These are phyloP conservation scores for Ustilago cynodontis DNA, from an alignment of 1,284 basidiomycete species.

Conservation along the genomic window DNA sequence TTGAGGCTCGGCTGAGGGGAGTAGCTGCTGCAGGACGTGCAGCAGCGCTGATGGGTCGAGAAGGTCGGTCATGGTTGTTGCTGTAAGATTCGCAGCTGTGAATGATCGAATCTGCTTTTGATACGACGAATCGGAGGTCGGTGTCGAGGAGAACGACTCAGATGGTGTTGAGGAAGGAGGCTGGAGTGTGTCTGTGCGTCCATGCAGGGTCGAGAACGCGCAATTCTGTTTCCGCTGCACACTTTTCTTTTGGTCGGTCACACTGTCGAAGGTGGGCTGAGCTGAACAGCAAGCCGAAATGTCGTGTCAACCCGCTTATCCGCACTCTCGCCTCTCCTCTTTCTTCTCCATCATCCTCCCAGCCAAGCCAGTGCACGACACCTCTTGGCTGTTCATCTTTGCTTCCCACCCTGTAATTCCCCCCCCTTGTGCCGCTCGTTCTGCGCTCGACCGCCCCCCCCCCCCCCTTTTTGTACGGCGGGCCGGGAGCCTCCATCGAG, in stretches of 20 bases:
- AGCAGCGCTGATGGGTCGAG: slow-evolving; percentile 61
- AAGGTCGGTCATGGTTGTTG: slow-evolving; percentile 28
- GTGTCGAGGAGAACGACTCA: background rate
- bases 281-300: too few relatives aligned
- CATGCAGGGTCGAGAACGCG: slow-evolving; percentile 6
- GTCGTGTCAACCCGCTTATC: background rate
- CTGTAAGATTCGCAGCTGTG: background rate
- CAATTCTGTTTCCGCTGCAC: background rate
- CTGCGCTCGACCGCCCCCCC: too few relatives aligned
- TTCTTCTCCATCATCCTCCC: too few relatives aligned
- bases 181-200: slow-evolving; percentile 8
- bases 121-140: background rate
- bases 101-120: too few relatives aligned
- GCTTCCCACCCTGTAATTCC: too few relatives aligned
- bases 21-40: slow-evolving; percentile 37
- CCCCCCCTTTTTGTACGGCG: too few relatives aligned
- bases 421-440: too few relatives aligned
- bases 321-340: too few relatives aligned
- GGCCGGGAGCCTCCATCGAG: too few relatives aligned
- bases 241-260: too few relatives aligned
- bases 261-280: slow-evolving; percentile 2
- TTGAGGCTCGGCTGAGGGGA: slow-evolving; percentile 7
- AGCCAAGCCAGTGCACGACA: too few relatives aligned
- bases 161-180: background rate
- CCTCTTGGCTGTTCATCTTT: too few relatives aligned